Base-by-base conservation (phyloP, 495 filamentous ascomycete species). In the Saxophila tyrrhenica region DNA sequence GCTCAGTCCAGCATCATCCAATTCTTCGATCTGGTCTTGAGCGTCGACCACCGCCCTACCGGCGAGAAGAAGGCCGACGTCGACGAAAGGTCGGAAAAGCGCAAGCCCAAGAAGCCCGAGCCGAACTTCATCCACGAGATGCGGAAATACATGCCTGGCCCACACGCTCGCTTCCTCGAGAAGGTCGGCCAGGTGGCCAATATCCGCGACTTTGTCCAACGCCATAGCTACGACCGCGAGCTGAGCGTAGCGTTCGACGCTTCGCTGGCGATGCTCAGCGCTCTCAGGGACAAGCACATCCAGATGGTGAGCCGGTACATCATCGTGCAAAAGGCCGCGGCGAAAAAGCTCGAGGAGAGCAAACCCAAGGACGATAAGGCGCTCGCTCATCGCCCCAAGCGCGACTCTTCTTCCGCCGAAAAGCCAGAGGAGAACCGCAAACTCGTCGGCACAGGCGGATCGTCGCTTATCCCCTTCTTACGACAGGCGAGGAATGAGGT, bases 241-340 rank as follows among this genome's bases (percentile, higher is more conserved):
- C 75, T 99, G 0, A 78, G 76, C 47, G 72, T 87, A 29, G 88
- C 94, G 5, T 99, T 87, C 68, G 90, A 99, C 62, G 87, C 88
- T 10, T 94, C 87, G 61, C 76, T 97, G 2, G 79, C 86, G 17
- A 95, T 95, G 84, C 78, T 99, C 45, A 81, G 86, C n/a, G 74
- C 76, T 20, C 81, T 99, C 59, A 83, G 92, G 24, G 89, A 94
- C 67, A 95, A 92, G 68, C 92, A 99, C 63, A 91, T 97, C 61
- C 86, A 87, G 65, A 90, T 99, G 60, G 92, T 97, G 1, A 89
- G 88, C 11, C 87, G 94, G 10, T 99, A 97, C 69, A 95, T 99
- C 66, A 84, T 97, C 57, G 64, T 95, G 51, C 84, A 75, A 46
- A 80, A 78, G 0, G 75, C 78, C 8, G 75, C 81, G 51, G 74